Conservation (phyloP, 2,329 filamentous ascomycete species). For the Alternaria angustiovoidea region DNA sequence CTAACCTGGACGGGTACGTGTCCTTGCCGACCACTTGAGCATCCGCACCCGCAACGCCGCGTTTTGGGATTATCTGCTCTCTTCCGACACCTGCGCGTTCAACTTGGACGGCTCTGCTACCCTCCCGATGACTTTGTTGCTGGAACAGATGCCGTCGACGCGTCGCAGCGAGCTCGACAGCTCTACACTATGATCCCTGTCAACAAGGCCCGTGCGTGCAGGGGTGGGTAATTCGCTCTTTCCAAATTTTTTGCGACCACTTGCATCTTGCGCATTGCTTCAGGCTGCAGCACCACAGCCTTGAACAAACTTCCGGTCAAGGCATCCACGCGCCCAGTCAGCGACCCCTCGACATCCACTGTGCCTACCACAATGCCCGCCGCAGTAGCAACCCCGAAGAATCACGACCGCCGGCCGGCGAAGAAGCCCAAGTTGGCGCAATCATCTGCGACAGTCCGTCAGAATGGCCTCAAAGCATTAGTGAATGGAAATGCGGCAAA, state of each 20-base stretch:
- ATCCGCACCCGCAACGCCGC: constrained; percentile 11
- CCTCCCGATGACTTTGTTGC: not conserved
- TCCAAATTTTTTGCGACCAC: constrained; percentile 29
- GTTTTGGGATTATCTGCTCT: not conserved
- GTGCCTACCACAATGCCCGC: constrained; percentile 41
- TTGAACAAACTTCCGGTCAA: constrained; percentile 8
- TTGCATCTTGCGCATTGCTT: constrained; percentile 30
- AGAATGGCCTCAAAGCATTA: constrained; percentile 45
- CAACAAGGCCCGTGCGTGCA: constrained; percentile 14
- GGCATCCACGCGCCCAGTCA: not conserved
- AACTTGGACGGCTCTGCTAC: not conserved
- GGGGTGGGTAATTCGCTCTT: constrained; percentile 21
- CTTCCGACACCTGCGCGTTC: not conserved
- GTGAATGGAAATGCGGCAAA: constrained; percentile 42
- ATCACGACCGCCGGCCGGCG: constrained; percentile 44
- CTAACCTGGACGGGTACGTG: constrained; percentile 28
- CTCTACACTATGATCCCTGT: constrained; percentile 20
- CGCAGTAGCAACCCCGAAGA: constrained; percentile 35
- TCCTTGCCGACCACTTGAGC: constrained; percentile 19
- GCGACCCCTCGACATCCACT: not conserved
- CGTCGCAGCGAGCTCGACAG: constrained; percentile 8
- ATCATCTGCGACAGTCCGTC: constrained; percentile 28
- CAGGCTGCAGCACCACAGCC: constrained; percentile 31
- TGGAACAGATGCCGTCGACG: not conserved
- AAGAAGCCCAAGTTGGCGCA: constrained; percentile 51